Percentiles rank a stretch among this genome's conserved stretches.
Evolutionary conservation across 2,329 filamentous ascomycete species (phyloP).

Genomic region (Trichoderma koningiopsis): DNA sequence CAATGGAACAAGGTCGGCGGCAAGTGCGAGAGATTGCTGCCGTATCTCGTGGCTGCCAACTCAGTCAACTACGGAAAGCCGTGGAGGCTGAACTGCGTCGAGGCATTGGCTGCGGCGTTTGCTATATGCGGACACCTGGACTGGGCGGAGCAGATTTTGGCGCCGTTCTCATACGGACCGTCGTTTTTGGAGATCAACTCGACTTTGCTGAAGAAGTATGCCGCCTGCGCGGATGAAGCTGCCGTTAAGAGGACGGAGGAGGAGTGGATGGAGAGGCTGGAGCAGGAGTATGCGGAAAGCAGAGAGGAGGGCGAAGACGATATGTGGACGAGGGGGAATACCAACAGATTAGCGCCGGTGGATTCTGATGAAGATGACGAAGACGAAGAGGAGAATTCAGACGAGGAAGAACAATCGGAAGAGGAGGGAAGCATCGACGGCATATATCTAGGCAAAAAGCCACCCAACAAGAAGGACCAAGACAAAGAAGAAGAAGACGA

Average conservation of each 20-base stretch:
- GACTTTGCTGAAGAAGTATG: constrained; percentile 79
- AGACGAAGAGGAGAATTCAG: constrained; percentile 49
- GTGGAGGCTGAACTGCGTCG: constrained; percentile 93
- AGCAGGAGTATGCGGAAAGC: constrained; percentile 84
- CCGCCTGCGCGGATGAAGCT: constrained; percentile 77
- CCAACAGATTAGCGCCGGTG: constrained; percentile 65
- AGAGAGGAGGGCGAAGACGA: constrained; percentile 71
- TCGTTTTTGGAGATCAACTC: constrained; percentile 91
- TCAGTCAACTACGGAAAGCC: constrained; percentile 96
- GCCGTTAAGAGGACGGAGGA: constrained; percentile 82
- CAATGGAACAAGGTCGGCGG: constrained; percentile 91
- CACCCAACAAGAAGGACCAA: constrained; percentile 32
- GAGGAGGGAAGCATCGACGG: constrained; percentile 54
- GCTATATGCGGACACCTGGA: constrained; percentile 89
- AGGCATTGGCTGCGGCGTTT: constrained; percentile 90
- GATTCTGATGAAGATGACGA: constrained; percentile 57
- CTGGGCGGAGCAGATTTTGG: constrained; percentile 83
- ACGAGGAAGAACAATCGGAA: constrained; percentile 47
- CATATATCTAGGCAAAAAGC: constrained; percentile 63
- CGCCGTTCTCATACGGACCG: constrained; percentile 83
- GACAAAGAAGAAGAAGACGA: constrained; percentile 39
- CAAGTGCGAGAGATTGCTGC: constrained; percentile 85
- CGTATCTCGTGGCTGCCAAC: constrained; percentile 95
- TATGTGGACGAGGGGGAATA: constrained; percentile 89
- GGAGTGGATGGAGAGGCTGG: constrained; percentile 85